Percentiles rank a stretch among this genome's conserved stretches.
Conservation (phyloP, 1,284 basidiomycete genomes). For the Marasmius sp. region DNA sequence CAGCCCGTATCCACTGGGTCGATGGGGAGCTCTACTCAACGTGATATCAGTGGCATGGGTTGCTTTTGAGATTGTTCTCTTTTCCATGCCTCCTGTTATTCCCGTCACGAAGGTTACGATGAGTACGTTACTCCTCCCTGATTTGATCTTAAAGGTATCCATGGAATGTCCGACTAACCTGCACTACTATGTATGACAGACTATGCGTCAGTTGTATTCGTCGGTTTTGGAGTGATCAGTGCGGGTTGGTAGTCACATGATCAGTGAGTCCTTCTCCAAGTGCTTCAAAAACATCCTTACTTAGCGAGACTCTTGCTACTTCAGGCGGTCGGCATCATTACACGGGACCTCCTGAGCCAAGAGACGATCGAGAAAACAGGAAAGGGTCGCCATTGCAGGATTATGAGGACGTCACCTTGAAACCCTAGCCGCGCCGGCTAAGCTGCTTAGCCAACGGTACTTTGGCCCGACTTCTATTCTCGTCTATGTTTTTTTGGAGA, state of each 20-base stretch:
- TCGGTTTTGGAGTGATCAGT: slow-evolving; percentile 54
- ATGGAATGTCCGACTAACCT: not conserved
- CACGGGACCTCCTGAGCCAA: not conserved
- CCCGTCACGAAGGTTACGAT: slow-evolving; percentile 46
- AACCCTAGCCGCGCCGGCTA: no score
- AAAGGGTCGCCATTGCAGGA: no score
- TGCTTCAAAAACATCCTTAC: not conserved
- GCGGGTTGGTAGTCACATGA: slow-evolving; percentile 58
- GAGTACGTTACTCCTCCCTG: slow-evolving; percentile 35
- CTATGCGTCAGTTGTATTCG: slow-evolving; percentile 62
- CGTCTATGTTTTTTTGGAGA: no score
- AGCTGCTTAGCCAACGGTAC: no score
- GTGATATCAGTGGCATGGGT: slow-evolving; percentile 47
- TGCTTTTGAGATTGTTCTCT: slow-evolving; percentile 51
- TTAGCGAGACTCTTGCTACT: not conserved
- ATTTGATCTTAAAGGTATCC: not conserved
- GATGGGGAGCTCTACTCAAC: slow-evolving; percentile 40
- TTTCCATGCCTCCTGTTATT: slow-evolving; percentile 57
- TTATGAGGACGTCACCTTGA: no score
- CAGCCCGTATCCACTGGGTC: slow-evolving; percentile 46
- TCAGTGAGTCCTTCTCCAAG: slow-evolving; percentile 32
- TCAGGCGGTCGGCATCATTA: not conserved
- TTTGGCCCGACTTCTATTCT: no score
- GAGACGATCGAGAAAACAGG: not conserved
- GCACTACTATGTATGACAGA: slow-evolving; percentile 30